Conservation (phyloP, 441 rosid genomes). For the Theobroma grandiflorum region DNA sequence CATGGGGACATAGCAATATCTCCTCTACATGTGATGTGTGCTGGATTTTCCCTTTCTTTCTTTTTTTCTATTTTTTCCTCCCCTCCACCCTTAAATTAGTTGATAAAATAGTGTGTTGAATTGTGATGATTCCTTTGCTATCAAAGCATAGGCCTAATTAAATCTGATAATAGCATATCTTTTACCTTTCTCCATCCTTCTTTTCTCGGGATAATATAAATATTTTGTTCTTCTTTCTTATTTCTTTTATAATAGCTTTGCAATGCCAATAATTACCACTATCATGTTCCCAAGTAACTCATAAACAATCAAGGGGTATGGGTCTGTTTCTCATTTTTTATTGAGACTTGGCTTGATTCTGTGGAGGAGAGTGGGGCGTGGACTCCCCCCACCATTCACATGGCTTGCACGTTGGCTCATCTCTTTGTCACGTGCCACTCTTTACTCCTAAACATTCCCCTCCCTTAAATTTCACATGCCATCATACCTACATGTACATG, state of each 20-base stretch:
- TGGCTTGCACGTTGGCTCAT: constrained; percentile 64
- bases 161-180: constrained; percentile 34
- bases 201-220: constrained; percentile 27
- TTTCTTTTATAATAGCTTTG: too few species aligned
- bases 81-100: constrained; percentile 37
- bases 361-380: constrained; percentile 45
- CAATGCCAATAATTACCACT: constrained; percentile 32
- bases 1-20: constrained; percentile 42
- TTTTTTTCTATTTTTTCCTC: neutral
- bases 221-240: neutral
- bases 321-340: neutral
- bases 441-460: constrained; percentile 45
- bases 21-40: constrained; percentile 60
- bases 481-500: constrained; percentile 10
- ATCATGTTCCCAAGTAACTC: constrained; percentile 35
- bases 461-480: constrained; percentile 37
- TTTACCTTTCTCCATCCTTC: constrained; percentile 11
- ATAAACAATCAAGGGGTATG: neutral
- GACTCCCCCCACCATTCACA: constrained; percentile 51
- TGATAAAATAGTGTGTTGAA: constrained; percentile 54
- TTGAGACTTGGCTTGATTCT: constrained; percentile 32
- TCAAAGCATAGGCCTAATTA: constrained; percentile 44
- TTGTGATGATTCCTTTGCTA: constrained; percentile 61
- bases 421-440: constrained; percentile 50
- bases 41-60: constrained; percentile 41